These are phyloP conservation scores for Monosporascus sp. DNA, from an alignment of 2,329 filamentous ascomycete genomes.

Conservation along the genomic window DNA sequence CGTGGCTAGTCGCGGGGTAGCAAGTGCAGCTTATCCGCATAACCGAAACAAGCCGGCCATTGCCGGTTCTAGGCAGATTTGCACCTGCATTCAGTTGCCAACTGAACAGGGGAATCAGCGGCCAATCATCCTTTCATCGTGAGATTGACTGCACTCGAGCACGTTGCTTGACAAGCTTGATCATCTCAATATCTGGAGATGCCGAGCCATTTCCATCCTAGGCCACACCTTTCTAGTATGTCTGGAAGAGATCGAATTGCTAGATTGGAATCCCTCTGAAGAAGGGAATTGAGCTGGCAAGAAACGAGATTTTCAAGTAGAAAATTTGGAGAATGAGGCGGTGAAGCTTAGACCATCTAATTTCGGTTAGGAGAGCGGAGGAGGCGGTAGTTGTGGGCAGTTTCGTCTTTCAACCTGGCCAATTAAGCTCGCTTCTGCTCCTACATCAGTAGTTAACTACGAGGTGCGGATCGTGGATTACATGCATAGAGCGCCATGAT, in stretches of 20 bases:
- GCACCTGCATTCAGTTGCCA: not conserved
- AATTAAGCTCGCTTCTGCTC: too few species aligned
- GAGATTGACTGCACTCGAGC: not conserved
- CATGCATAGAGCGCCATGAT: not conserved
- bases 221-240: not conserved
- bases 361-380: not conserved
- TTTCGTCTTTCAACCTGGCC: not conserved
- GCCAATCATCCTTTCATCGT: not conserved
- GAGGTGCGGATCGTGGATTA: too few species aligned
- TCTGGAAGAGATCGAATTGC: not conserved
- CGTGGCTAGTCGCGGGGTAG: not conserved
- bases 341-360: not conserved
- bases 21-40: constrained; percentile 3
- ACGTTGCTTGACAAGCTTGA: not conserved
- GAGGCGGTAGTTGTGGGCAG: not conserved
- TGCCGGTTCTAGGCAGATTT: constrained; percentile 10
- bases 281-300: not conserved
- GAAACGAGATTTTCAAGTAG: too few species aligned
- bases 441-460: too few species aligned
- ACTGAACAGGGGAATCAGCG: not conserved
- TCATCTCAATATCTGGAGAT: not conserved
- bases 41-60: constrained; percentile 5
- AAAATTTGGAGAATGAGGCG: not conserved
- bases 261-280: not conserved
- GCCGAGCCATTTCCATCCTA: not conserved